Evolutionary conservation across 768 basidiomycete genomes (phyloP).

Genomic region (Panellus pusillus): DNA sequence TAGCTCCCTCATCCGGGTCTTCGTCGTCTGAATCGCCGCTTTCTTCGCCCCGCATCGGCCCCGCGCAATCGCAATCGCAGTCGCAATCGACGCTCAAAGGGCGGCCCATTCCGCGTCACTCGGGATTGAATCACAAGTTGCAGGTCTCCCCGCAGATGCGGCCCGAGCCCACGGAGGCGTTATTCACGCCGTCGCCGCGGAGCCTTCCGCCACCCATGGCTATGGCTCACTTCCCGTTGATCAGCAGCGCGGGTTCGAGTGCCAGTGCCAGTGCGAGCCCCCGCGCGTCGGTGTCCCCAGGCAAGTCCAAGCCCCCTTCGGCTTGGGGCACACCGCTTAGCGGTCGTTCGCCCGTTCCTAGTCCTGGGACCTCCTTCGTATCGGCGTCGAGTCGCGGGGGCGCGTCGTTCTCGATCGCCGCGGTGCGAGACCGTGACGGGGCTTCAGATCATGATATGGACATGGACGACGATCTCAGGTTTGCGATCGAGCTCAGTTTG

Average conservation of each 20-base stretch:
- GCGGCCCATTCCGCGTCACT: conserved; percentile 32
- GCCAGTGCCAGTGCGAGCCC: conserved; percentile 1
- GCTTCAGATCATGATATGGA: conserved; percentile 24
- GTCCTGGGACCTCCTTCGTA: conserved; percentile 3
- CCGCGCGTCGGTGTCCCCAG: conserved; percentile 11
- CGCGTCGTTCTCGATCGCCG: not conserved
- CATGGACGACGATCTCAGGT: conserved; percentile 63
- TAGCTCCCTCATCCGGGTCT: conserved; percentile 25
- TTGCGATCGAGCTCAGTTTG: conserved; percentile 70
- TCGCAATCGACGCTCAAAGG: conserved; percentile 13
- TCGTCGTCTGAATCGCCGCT: conserved; percentile 23
- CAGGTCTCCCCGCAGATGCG: conserved; percentile 52
- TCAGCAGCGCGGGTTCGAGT: not conserved
- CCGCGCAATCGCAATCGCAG: conserved; percentile 16
- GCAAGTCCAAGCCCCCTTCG: conserved; percentile 32
- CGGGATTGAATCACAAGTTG: conserved; percentile 50
- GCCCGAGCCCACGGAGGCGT: conserved; percentile 60
- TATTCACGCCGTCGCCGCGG: conserved; percentile 30
- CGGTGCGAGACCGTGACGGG: not conserved
- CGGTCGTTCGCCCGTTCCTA: conserved; percentile 20
- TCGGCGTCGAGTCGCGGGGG: conserved; percentile 10
- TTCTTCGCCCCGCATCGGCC: conserved; percentile 19
- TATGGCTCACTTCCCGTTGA: conserved; percentile 29
- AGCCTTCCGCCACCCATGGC: conserved; percentile 34
- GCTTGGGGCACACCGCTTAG: conserved; percentile 43